Percentiles rank a stretch among this genome's conserved stretches.
These are phyloP conservation scores for Pisolithus microcarpus DNA, from an alignment of 768 basidiomycete genomes.

Conservation along the genomic window DNA sequence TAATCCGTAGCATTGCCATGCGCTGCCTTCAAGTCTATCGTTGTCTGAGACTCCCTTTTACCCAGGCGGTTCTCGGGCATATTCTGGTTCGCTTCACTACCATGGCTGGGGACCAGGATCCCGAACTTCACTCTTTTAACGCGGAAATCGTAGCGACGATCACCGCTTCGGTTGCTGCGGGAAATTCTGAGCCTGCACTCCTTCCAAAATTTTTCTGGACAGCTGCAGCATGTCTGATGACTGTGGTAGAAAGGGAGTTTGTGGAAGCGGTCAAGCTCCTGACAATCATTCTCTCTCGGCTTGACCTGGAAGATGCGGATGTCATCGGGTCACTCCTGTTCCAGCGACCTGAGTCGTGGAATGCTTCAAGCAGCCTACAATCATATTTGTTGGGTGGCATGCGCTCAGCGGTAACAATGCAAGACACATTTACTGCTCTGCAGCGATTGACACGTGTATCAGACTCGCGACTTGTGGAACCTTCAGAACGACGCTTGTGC, in stretches of 20 bases:
- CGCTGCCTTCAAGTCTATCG: slow-evolving; percentile 89
- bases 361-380: slow-evolving; percentile 56
- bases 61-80: slow-evolving; percentile 64
- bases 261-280: slow-evolving; percentile 58
- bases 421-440: slow-evolving; percentile 61
- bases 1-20: slow-evolving; percentile 79
- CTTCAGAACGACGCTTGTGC: slow-evolving; percentile 63
- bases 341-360: slow-evolving; percentile 69
- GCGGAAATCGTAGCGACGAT: slow-evolving; percentile 77
- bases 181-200: slow-evolving; percentile 52
- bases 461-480: slow-evolving; percentile 63
- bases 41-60: slow-evolving; percentile 64
- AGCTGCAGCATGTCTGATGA: slow-evolving; percentile 71
- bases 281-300: slow-evolving; percentile 52
- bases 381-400: slow-evolving; percentile 67
- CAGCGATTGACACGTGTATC: slow-evolving; percentile 53
- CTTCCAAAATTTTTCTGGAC: slow-evolving; percentile 88
- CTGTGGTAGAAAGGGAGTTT: slow-evolving; percentile 79
- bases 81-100: slow-evolving; percentile 79
- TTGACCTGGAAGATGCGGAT: slow-evolving; percentile 65
- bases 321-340: slow-evolving; percentile 63
- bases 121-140: slow-evolving; percentile 75
- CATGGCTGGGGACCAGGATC: slow-evolving; percentile 70
- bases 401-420: slow-evolving; percentile 66
- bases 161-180: slow-evolving; percentile 48